A percentile compares a stretch with the other conserved stretches of the same genome.
Evolutionary conservation across 192 early-diverging fungal genomes (phyloP).

Genomic region (Phlyctochytrium planicorne): DNA sequence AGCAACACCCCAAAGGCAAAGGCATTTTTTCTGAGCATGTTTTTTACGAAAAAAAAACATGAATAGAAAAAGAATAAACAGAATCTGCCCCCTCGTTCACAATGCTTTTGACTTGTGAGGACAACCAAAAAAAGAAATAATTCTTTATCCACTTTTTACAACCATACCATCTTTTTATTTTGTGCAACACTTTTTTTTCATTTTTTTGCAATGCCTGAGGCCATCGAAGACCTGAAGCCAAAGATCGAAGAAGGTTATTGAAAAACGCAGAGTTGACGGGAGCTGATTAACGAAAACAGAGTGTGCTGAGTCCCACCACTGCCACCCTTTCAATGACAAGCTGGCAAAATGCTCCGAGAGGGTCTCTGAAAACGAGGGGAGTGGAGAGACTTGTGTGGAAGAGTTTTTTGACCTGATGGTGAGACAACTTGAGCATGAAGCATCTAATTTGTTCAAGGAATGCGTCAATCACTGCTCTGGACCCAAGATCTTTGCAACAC

Average conservation of each 20-base stretch:
- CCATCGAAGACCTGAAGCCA: constrained; percentile 32
- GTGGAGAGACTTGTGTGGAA: constrained; percentile 46
- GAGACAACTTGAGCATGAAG: constrained; percentile 5
- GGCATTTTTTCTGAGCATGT: too few species aligned
- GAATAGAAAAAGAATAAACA: too few species aligned
- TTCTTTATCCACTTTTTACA: too few species aligned
- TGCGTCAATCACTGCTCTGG: constrained; percentile 26
- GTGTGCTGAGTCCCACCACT: constrained; percentile 45
- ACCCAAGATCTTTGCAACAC: constrained; percentile 1
- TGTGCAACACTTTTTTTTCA: neutral
- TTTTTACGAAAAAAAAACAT: too few species aligned
- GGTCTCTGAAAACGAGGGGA: constrained; percentile 29
- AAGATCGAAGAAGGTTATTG: constrained; percentile 35
- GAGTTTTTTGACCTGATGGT: constrained; percentile 52
- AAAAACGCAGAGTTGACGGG: neutral
- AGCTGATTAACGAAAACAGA: constrained; percentile 20
- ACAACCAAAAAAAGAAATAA: too few species aligned
- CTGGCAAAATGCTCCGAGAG: constrained; percentile 35
- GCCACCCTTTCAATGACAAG: constrained; percentile 42
- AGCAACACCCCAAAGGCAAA: too few species aligned
- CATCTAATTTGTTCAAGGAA: constrained; percentile 3
- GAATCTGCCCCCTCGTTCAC: too few species aligned
- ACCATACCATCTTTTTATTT: too few species aligned
- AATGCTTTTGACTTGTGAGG: too few species aligned
- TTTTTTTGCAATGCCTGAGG: neutral